A percentile compares a stretch with the other conserved stretches of the same genome.
These are phyloP conservation scores for Acacia crassicarpa DNA, from an alignment of 306 rosid genomes.

Conservation along the genomic window DNA sequence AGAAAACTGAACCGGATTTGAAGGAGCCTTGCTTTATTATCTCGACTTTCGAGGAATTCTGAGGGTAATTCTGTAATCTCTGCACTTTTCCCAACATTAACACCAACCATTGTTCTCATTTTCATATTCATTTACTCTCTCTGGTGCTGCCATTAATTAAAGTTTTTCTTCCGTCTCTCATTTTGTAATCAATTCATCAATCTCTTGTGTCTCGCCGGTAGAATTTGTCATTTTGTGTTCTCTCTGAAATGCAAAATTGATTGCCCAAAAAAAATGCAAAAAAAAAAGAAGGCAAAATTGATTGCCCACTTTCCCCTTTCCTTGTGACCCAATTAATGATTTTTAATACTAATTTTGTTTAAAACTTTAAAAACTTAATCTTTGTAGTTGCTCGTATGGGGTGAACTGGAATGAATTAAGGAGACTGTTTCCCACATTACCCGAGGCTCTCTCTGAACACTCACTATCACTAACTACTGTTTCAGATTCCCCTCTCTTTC, in stretches of 20 bases:
- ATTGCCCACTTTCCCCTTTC: not conserved
- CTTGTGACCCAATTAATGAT: not conserved
- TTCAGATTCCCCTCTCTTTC: not conserved
- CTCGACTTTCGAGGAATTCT: conserved; percentile 26
- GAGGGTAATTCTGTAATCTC: conserved; percentile 47
- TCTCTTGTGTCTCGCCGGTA: not conserved
- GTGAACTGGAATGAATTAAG: conserved; percentile 21
- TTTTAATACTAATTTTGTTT: not conserved
- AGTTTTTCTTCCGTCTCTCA: not conserved
- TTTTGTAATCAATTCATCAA: not conserved
- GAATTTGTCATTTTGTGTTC: not conserved
- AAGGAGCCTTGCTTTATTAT: conserved; percentile 42
- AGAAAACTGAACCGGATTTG: conserved; percentile 32
- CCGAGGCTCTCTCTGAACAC: conserved; percentile 32
- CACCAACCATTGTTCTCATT: not conserved
- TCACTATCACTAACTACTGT: not conserved
- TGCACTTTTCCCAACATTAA: conserved; percentile 30
- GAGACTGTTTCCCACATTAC: conserved; percentile 29
- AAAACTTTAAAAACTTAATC: not conserved
- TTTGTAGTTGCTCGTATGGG: not conserved
- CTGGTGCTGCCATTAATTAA: not conserved
- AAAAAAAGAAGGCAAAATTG: too few species aligned
- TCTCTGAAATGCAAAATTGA: not conserved
- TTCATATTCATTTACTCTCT: not conserved
- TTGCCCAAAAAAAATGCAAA: too few species aligned